A percentile compares a stretch with the other conserved stretches of the same genome.
Evolutionary conservation across 768 basidiomycete genomes (phyloP).

Genomic region (Termitomyces sp.): DNA sequence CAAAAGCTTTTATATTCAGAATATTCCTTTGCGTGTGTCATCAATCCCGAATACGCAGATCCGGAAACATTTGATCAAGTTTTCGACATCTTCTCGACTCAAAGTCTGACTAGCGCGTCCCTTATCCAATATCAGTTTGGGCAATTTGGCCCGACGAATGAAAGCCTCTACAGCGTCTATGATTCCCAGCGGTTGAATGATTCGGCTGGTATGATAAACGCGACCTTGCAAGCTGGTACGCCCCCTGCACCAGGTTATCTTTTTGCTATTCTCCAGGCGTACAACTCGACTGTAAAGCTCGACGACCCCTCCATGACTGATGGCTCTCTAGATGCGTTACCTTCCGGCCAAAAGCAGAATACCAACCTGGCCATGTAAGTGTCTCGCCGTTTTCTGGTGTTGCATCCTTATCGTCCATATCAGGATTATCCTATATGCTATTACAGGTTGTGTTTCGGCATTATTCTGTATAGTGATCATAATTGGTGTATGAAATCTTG

Average conservation of each 20-base stretch:
- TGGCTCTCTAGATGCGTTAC: conserved; percentile 16
- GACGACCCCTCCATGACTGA: conserved; percentile 18
- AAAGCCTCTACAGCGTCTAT: conserved; percentile 47
- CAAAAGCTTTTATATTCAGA: conserved; percentile 72
- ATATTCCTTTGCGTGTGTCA: conserved; percentile 64
- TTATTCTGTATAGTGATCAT: conserved; percentile 83
- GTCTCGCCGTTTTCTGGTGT: neutral
- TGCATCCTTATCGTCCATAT: neutral
- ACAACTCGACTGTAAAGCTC: conserved; percentile 46
- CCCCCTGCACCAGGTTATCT: conserved; percentile 55
- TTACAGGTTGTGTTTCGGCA: conserved; percentile 84
- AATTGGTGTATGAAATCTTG: conserved; percentile 56
- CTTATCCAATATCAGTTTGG: conserved; percentile 54
- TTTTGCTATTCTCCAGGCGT: conserved; percentile 62
- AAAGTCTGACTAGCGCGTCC: conserved; percentile 51
- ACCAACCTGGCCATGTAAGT: conserved; percentile 76
- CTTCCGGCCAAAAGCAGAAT: conserved; percentile 18
- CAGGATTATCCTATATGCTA: conserved; percentile 82
- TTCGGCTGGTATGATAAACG: conserved; percentile 34
- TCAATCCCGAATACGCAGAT: conserved; percentile 68
- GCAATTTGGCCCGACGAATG: conserved; percentile 49
- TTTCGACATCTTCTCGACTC: conserved; percentile 76
- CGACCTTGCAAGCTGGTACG: conserved; percentile 32
- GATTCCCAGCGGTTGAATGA: conserved; percentile 62
- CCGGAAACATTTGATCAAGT: conserved; percentile 61